phyloP scores from a whole-genome alignment of 331 rosid genomes.

The Cydonia oblonga region DNA sequence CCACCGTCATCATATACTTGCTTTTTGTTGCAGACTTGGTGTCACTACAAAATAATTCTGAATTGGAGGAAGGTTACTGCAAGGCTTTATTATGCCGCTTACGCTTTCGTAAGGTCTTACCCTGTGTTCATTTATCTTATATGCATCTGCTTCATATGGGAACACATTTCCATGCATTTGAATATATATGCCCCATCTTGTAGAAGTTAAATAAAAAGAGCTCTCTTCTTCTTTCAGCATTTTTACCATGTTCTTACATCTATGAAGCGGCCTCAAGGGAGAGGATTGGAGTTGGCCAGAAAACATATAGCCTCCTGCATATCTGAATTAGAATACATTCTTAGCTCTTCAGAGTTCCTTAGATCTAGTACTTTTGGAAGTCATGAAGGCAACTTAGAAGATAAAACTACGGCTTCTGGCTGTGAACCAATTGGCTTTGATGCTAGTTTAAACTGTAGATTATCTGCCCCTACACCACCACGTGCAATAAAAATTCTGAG shows the following conservation, averaged over 20 bases:
- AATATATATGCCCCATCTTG: not conserved
- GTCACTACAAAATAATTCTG: conserved; percentile 63
- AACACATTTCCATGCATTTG: not conserved
- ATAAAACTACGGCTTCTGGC: conserved; percentile 79
- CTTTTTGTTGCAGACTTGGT: conserved; percentile 57
- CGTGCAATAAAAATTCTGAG: conserved; percentile 67
- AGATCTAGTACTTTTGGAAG: conserved; percentile 36
- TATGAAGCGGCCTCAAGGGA: conserved; percentile 92
- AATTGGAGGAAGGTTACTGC: conserved; percentile 94
- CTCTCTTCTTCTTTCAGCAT: conserved; percentile 45
- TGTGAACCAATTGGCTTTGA: conserved; percentile 89
- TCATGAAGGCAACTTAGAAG: conserved; percentile 29
- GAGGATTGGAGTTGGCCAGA: conserved; percentile 93
- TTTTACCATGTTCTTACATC: conserved; percentile 75
- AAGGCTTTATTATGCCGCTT: conserved; percentile 83
- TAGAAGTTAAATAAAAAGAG: not conserved
- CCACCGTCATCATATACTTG: conserved; percentile 5
- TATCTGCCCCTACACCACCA: conserved; percentile 96
- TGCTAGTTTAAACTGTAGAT: conserved; percentile 75
- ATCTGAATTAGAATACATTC: conserved; percentile 50
- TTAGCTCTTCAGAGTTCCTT: conserved; percentile 59
- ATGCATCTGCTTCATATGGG: conserved; percentile 11
- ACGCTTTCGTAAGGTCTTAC: conserved; percentile 99
- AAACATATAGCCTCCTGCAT: conserved; percentile 78
- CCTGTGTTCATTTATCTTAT: conserved; percentile 48